Conservation (phyloP, 805 yeast species). For the Wickerhamomyces bovis region DNA sequence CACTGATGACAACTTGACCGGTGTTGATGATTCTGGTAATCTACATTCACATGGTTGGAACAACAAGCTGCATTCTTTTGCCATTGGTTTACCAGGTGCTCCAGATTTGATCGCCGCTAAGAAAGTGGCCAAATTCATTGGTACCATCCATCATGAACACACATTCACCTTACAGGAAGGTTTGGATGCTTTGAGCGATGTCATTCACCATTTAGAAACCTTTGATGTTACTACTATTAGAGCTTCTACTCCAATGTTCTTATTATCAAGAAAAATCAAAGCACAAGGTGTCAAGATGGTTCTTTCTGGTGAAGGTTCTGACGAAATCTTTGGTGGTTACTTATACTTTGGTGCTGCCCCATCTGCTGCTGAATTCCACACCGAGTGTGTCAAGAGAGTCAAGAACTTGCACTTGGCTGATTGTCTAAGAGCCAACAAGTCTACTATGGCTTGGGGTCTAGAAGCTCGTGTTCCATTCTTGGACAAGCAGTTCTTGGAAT, state of each 20-base stretch:
- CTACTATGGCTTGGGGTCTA: conserved; percentile 99
- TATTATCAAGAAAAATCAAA: conserved; percentile 92
- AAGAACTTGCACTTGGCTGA: conserved; percentile 96
- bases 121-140: conserved; percentile 93
- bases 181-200: conserved; percentile 90
- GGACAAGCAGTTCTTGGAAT: conserved; percentile 87
- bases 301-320: conserved; percentile 97
- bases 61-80: conserved; percentile 87
- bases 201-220: conserved; percentile 92
- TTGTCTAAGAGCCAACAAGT: conserved; percentile 97
- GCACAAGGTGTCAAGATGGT: conserved; percentile 99
- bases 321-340: conserved; percentile 98
- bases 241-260: conserved; percentile 99
- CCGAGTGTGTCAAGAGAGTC: conserved; percentile 92
- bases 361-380: conserved; percentile 85
- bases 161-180: conserved; percentile 97
- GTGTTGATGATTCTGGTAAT: conserved; percentile 86
- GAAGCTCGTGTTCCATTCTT: conserved; percentile 99
- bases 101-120: conserved; percentile 96
- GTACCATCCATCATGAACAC: conserved; percentile 96
- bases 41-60: conserved; percentile 74
- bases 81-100: conserved; percentile 95
- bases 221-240: conserved; percentile 98
- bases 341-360: conserved; percentile 97
- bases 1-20: conserved; percentile 61